A percentile compares a stretch with the other conserved stretches of the same genome.
These are phyloP conservation scores for Rhizophora mangle DNA, from an alignment of 345 rosid species.

Conservation along the genomic window DNA sequence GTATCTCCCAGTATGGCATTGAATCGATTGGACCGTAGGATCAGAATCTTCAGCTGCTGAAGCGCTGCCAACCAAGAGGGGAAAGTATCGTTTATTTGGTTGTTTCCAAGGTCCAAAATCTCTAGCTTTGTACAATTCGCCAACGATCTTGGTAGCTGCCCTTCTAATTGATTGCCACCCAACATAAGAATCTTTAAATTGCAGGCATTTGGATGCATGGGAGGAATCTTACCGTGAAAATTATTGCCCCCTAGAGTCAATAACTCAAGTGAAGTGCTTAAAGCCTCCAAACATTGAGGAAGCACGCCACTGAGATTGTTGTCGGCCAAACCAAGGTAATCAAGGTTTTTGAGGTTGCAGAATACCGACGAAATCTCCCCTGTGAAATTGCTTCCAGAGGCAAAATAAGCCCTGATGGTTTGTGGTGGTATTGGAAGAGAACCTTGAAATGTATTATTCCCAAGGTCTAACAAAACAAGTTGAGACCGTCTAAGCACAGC, in stretches of 20 bases:
- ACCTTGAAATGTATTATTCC: no score
- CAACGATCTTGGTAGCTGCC: conserved; percentile 7
- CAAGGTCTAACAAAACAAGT: no score
- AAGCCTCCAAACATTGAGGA: conserved; percentile 4
- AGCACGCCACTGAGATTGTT: conserved; percentile 13
- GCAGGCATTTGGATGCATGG: background rate
- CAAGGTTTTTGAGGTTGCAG: background rate
- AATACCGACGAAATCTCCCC: no score
- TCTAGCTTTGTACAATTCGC: conserved; percentile 7
- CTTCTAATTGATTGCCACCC: background rate
- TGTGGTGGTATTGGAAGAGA: no score
- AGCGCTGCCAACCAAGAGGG: conserved; percentile 6
- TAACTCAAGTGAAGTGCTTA: background rate
- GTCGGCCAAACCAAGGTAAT: background rate
- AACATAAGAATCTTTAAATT: background rate
- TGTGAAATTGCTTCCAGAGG: no score
- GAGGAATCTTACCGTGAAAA: conserved; percentile 1
- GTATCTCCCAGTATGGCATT: background rate
- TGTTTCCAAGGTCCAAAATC: conserved; percentile 1
- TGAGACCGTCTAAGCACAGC: no score
- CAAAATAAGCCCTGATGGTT: no score
- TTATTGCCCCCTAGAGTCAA: background rate
- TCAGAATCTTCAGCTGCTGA: background rate
- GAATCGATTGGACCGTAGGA: background rate
- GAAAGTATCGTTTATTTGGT: background rate